Percentiles rank a stretch among this genome's conserved stretches.
Conservation (phyloP, 1,284 basidiomycete species). For the Porodaedalea pini region DNA sequence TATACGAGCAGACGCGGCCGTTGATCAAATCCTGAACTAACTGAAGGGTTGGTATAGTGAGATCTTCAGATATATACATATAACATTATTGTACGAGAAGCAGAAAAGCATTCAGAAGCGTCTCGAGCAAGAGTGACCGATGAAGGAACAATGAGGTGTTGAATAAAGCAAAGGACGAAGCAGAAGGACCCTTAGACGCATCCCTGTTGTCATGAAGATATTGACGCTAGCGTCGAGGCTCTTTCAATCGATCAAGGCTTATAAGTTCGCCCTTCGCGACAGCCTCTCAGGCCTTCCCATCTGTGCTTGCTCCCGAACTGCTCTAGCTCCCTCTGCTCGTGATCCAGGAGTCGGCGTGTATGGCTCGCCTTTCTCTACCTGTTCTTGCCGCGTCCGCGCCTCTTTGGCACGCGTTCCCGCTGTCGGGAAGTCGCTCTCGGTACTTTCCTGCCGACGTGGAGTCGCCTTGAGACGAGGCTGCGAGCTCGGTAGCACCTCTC, state of each 20-base stretch:
- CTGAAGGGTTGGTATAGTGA: not conserved
- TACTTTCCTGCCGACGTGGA: not conserved
- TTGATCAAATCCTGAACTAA: too few relatives aligned
- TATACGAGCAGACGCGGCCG: too few relatives aligned
- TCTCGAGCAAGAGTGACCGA: too few relatives aligned
- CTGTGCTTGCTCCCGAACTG: not conserved
- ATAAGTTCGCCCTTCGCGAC: too few relatives aligned
- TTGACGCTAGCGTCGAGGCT: too few relatives aligned
- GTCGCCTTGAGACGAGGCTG: not conserved
- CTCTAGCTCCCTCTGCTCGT: not conserved
- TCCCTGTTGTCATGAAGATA: too few relatives aligned
- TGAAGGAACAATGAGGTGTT: too few relatives aligned
- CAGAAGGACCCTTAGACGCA: too few relatives aligned
- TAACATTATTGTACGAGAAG: not conserved
- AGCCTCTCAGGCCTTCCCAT: not conserved
- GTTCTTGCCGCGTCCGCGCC: not conserved
- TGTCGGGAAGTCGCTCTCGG: constrained; percentile 12
- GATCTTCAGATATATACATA: not conserved
- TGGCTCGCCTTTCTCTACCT: not conserved
- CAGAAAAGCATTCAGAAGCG: too few relatives aligned
- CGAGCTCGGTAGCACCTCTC: not conserved
- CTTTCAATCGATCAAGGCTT: too few relatives aligned
- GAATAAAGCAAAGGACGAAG: too few relatives aligned
- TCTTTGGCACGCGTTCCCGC: constrained; percentile 6
- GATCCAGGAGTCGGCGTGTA: constrained; percentile 10